phyloP scores from a whole-genome alignment of 2,329 filamentous ascomycete genomes.

The Orbilia ellipsospora region DNA sequence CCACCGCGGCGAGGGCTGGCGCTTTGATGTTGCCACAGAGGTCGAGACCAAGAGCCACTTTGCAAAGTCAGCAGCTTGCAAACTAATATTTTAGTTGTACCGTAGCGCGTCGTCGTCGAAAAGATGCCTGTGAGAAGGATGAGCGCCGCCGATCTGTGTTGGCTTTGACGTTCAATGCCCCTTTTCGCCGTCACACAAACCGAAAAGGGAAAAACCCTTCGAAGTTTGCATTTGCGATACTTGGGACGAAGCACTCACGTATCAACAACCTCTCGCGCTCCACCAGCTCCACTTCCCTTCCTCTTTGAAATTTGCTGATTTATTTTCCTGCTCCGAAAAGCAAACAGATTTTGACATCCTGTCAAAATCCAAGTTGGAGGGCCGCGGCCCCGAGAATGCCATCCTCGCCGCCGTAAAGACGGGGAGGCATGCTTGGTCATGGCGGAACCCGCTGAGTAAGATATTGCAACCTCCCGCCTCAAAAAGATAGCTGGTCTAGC shows the following conservation, averaged over 20 bases:
- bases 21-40: background rate
- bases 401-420: too few relatives aligned
- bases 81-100: background rate
- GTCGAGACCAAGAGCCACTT: background rate
- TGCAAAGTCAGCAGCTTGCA: background rate
- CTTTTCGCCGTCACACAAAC: slow-evolving; percentile 34
- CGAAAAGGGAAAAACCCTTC: slow-evolving; percentile 10
- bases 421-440: too few relatives aligned
- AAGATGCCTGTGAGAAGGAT: background rate
- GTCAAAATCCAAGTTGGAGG: too few relatives aligned
- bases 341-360: too few relatives aligned
- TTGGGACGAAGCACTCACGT: background rate
- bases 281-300: background rate
- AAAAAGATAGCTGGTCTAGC: too few relatives aligned
- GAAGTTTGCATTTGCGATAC: slow-evolving; percentile 8
- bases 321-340: too few relatives aligned
- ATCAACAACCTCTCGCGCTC: background rate
- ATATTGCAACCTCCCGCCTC: too few relatives aligned
- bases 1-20: background rate
- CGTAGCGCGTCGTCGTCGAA: background rate
- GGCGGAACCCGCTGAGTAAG: too few relatives aligned
- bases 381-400: too few relatives aligned
- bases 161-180: slow-evolving; percentile 21
- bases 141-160: slow-evolving; percentile 11
- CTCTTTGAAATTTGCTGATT: too few relatives aligned